Evolutionary conservation across 179 eudicot species (phyloP).

Genomic region (Kewa caespitosa): DNA sequence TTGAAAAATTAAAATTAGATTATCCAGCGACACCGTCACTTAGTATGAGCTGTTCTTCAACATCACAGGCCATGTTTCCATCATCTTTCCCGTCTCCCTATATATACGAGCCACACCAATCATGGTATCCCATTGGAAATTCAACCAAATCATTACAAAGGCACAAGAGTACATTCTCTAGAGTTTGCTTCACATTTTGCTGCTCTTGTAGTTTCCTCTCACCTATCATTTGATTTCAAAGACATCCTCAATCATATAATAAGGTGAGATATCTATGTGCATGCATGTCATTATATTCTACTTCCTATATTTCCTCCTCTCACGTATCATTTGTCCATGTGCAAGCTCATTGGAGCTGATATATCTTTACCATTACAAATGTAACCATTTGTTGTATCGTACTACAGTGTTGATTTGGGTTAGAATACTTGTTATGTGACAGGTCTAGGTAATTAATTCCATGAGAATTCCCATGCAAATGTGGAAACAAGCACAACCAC

Average conservation of each 20-base stretch:
- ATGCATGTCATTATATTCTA: background rate
- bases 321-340: background rate
- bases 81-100: background rate
- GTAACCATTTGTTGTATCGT: background rate
- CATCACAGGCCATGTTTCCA: background rate
- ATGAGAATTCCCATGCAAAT: conserved; percentile 34
- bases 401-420: background rate
- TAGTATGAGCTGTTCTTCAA: background rate
- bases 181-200: background rate
- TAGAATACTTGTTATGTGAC: background rate
- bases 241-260: background rate
- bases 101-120: background rate
- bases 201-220: background rate
- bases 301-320: background rate
- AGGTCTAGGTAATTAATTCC: background rate
- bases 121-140: background rate
- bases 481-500: conserved; percentile 37
- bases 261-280: background rate
- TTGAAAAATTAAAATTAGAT: background rate
- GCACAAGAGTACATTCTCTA: background rate
- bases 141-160: background rate
- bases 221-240: background rate
- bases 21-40: background rate
- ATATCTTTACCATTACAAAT: background rate
- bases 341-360: background rate